phyloP scores from a whole-genome alignment of 495 filamentous ascomycete genomes.

The Penicillium taxi region DNA sequence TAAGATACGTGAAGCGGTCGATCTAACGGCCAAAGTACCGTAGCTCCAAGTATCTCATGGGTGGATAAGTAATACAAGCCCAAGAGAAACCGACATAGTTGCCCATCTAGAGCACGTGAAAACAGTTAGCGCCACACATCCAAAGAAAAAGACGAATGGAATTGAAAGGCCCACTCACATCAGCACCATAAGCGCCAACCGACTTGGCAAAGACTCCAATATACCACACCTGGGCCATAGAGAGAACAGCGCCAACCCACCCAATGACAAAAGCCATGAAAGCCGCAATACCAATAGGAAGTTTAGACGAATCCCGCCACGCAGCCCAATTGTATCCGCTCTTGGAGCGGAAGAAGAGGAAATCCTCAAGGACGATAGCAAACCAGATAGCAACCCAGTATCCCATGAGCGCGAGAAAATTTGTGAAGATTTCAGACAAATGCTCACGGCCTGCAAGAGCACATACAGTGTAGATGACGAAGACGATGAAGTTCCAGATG shows the following conservation, averaged over 20 bases:
- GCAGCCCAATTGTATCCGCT: conserved; percentile 51
- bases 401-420: conserved; percentile 67
- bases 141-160: background rate
- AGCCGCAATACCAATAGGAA: conserved; percentile 57
- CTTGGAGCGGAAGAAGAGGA: conserved; percentile 50
- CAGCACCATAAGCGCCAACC: conserved; percentile 53
- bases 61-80: conserved; percentile 43
- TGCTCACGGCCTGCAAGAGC: conserved; percentile 55
- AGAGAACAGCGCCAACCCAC: conserved; percentile 61
- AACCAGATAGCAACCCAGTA: conserved; percentile 66
- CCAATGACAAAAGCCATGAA: conserved; percentile 56
- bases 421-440: conserved; percentile 58
- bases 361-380: conserved; percentile 55
- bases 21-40: conserved; percentile 37
- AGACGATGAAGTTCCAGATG: conserved; percentile 53
- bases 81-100: conserved; percentile 45
- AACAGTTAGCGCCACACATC: conserved; percentile 7
- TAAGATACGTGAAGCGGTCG: no score
- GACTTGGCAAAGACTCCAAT: conserved; percentile 52
- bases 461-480: conserved; percentile 55
- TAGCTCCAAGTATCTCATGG: conserved; percentile 42
- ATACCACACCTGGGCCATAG: conserved; percentile 67
- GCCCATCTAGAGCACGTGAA: conserved; percentile 37
- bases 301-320: conserved; percentile 51
- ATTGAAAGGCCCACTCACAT: conserved; percentile 30